Percentiles rank a stretch among this genome's conserved stretches.
Conservation (phyloP, 2,329 filamentous ascomycete genomes). For the Fusarium scirpi region DNA sequence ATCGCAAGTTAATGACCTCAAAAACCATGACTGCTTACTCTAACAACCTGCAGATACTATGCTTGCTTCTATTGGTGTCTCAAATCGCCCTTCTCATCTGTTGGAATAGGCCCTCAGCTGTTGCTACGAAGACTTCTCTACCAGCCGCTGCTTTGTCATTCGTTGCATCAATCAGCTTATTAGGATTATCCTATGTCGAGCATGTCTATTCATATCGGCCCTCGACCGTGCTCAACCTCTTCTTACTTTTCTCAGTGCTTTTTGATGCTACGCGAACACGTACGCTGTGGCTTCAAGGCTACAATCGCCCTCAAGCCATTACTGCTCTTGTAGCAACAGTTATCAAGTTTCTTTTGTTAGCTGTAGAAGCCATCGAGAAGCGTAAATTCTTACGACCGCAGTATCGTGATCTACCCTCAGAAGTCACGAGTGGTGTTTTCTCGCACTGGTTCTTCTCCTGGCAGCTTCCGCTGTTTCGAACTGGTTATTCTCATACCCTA, state of each 20-base stretch:
- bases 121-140: slow-evolving; percentile 26
- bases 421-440: slow-evolving; percentile 24
- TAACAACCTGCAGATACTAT: slow-evolving; percentile 31
- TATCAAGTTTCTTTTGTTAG: slow-evolving; percentile 20
- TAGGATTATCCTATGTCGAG: slow-evolving; percentile 34
- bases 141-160: slow-evolving; percentile 20
- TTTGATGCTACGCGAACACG: slow-evolving; percentile 29
- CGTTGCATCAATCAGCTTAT: slow-evolving; percentile 20
- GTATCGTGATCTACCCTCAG: slow-evolving; percentile 18
- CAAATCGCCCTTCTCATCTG: slow-evolving; percentile 26
- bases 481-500: slow-evolving; percentile 26
- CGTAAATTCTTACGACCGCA: slow-evolving; percentile 21
- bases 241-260: slow-evolving; percentile 24
- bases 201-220: slow-evolving; percentile 38
- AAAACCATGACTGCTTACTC: background rate
- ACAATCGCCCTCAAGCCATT: slow-evolving; percentile 13
- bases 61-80: slow-evolving; percentile 13
- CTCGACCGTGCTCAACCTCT: slow-evolving; percentile 34
- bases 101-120: slow-evolving; percentile 22
- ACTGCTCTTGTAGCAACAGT: slow-evolving; percentile 22
- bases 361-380: slow-evolving; percentile 27
- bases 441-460: slow-evolving; percentile 37
- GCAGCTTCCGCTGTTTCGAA: slow-evolving; percentile 26
- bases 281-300: slow-evolving; percentile 38
- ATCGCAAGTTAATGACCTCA: slow-evolving; percentile 23